Percentiles rank a stretch among this genome's conserved stretches.
Conservation (phyloP, 2,329 filamentous ascomycete genomes). For the Fusarium lateritium region DNA sequence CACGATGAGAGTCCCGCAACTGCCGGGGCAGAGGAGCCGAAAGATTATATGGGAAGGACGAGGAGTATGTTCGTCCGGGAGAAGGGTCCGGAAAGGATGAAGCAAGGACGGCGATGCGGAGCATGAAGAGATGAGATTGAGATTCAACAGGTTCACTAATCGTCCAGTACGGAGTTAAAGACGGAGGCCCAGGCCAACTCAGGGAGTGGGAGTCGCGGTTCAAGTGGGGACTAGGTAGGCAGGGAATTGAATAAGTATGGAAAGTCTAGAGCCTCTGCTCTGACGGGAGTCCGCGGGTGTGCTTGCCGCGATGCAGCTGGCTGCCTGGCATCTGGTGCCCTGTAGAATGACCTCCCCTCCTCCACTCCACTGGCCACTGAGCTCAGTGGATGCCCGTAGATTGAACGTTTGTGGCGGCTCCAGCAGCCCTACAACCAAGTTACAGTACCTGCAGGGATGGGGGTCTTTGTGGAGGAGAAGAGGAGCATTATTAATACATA, state of each 20-base stretch:
- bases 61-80: background rate
- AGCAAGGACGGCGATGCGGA: conserved; percentile 22
- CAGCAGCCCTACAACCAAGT: conserved; percentile 28
- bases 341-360: background rate
- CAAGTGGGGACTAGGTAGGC: conserved; percentile 2
- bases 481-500: conserved; percentile 13
- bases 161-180: conserved; percentile 33
- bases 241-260: background rate
- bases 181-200: conserved; percentile 24
- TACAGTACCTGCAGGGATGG: conserved; percentile 20
- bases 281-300: conserved; percentile 6
- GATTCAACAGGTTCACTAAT: conserved; percentile 17
- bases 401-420: conserved; percentile 7
- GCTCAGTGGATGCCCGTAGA: background rate
- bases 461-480: conserved; percentile 10
- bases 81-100: conserved; percentile 20
- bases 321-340: conserved; percentile 38
- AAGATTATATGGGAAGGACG: background rate
- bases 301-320: conserved; percentile 46
- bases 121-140: conserved; percentile 31
- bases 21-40: conserved; percentile 15
- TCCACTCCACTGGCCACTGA: too few species aligned
- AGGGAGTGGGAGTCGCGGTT: conserved; percentile 13
- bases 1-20: conserved; percentile 26
- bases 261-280: conserved; percentile 20